A percentile compares a stretch with the other conserved stretches of the same genome.
phyloP scores from a whole-genome alignment of 805 yeast genomes.

The Wilhelminamyces savonicus region DNA sequence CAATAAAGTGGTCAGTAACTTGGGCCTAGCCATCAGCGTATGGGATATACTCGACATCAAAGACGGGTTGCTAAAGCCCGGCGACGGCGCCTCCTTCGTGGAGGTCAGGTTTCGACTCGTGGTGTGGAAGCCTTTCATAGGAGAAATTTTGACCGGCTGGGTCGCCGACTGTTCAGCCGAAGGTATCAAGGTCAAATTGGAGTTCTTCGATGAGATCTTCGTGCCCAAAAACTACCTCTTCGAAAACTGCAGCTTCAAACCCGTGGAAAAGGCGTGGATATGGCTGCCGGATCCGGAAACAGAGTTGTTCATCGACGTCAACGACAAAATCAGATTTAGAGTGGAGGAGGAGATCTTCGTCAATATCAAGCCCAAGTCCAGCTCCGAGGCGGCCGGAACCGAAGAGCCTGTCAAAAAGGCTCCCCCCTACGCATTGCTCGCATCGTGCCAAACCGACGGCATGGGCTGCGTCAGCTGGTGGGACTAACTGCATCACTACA shows the following conservation, averaged over 20 bases:
- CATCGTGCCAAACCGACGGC: slow-evolving; percentile 92
- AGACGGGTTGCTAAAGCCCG: slow-evolving; percentile 87
- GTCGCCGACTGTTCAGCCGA: slow-evolving; percentile 81
- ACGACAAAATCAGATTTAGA: slow-evolving; percentile 87
- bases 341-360: slow-evolving; percentile 85
- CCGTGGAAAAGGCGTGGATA: slow-evolving; percentile 90
- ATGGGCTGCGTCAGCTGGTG: slow-evolving; percentile 98
- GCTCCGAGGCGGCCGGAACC: slow-evolving; percentile 40
- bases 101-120: slow-evolving; percentile 69
- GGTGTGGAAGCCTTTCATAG: slow-evolving; percentile 90
- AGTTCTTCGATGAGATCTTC: slow-evolving; percentile 86
- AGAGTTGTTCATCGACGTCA: slow-evolving; percentile 76
- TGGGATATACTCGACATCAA: slow-evolving; percentile 80
- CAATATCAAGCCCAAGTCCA: slow-evolving; percentile 74
- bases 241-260: slow-evolving; percentile 61
- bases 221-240: slow-evolving; percentile 80
- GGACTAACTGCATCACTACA: slow-evolving; percentile 59
- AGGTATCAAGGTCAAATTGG: slow-evolving; percentile 80
- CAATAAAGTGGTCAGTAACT: slow-evolving; percentile 74
- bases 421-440: slow-evolving; percentile 82
- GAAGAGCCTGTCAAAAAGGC: slow-evolving; percentile 36
- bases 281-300: slow-evolving; percentile 80
- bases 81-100: slow-evolving; percentile 86
- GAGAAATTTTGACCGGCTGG: slow-evolving; percentile 91
- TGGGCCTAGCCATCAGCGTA: slow-evolving; percentile 78